These are phyloP conservation scores for Zea mays DNA, from an alignment of 176 grass and related monocot species.

Conservation along the genomic window Zm-B73-REFERENCE-NAM-5.0 NC_050097.1:196771001-196771500, in stretches of 20 bases:
- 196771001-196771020: neutral
- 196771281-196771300: neutral
- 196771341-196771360: neutral
- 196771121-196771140: neutral
- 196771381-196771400: neutral
- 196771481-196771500: slow-evolving; percentile 74
- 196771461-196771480: slow-evolving; percentile 96
- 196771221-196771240: neutral
- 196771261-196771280: slow-evolving; percentile 1
- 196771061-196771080: neutral
- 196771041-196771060: neutral
- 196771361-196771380: neutral
- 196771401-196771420: slow-evolving; percentile 24
- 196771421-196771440: slow-evolving; percentile 75
- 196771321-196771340: neutral
- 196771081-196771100: neutral
- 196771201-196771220: neutral
- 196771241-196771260: neutral
- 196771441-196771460: slow-evolving; percentile 96
- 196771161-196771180: neutral
- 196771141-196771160: neutral
- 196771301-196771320: slow-evolving; percentile 5
- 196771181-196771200: neutral
- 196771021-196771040: neutral
- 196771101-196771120: slow-evolving; percentile 8